Evolutionary conservation across 441 rosid species (phyloP).

Genomic region (Macaranga tanarius): DNA sequence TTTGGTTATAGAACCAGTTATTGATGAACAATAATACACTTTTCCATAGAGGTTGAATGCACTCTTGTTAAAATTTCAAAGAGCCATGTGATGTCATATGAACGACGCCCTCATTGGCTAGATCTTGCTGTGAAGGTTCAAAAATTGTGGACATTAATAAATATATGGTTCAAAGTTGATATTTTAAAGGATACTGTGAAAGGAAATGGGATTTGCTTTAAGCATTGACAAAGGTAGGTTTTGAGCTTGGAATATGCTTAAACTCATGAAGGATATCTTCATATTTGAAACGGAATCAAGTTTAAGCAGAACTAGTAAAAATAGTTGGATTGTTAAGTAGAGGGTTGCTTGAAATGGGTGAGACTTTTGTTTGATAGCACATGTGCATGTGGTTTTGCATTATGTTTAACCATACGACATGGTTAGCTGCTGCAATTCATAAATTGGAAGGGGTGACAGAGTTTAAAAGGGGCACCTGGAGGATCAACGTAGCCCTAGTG

Average conservation of each 20-base stretch:
- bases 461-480: neutral
- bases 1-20: neutral
- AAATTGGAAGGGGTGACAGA: neutral
- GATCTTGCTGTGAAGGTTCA: neutral
- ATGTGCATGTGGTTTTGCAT: neutral
- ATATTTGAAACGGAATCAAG: neutral
- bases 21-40: no score
- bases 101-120: neutral
- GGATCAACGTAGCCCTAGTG: neutral
- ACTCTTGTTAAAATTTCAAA: neutral
- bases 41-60: no score
- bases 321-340: neutral
- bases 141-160: neutral
- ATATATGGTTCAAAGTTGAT: neutral
- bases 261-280: neutral
- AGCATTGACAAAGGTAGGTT: neutral
- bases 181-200: neutral
- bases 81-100: neutral
- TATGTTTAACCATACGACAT: neutral
- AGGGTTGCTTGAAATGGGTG: conserved; percentile 4
- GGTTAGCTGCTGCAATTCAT: neutral
- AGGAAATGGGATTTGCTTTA: neutral
- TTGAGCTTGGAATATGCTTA: neutral
- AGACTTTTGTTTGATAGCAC: neutral
- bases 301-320: neutral